phyloP scores from a whole-genome alignment of 371 early-diverging fungal species.

The Mortierella sp. region DNA sequence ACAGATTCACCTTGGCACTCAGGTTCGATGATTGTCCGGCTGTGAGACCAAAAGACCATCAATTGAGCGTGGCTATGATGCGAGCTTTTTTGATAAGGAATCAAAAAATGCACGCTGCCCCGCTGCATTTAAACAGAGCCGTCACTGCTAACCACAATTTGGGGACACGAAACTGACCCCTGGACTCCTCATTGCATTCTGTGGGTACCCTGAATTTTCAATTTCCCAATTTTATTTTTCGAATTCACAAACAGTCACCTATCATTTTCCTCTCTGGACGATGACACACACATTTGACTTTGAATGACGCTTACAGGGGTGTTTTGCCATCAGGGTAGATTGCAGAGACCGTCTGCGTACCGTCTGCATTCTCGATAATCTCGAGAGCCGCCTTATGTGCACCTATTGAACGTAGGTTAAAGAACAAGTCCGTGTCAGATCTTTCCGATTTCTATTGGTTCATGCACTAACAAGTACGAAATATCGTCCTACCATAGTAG shows the following conservation, averaged over 20 bases:
- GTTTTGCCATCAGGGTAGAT: constrained; percentile 30
- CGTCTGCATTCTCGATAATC: constrained; percentile 42
- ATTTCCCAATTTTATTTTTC: too few species aligned
- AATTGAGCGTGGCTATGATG: constrained; percentile 55
- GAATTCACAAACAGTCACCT: too few species aligned
- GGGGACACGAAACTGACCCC: neutral
- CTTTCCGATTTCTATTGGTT: too few species aligned
- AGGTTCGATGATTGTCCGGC: constrained; percentile 46
- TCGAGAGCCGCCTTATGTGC: constrained; percentile 30
- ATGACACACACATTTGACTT: too few species aligned
- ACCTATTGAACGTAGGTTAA: neutral
- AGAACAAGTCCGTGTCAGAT: neutral
- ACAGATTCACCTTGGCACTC: constrained; percentile 49
- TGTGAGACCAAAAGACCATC: constrained; percentile 52
- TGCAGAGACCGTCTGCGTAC: constrained; percentile 25
- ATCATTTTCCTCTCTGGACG: too few species aligned
- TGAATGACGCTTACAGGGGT: neutral
- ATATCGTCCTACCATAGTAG: constrained; percentile 71
- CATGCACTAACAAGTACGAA: too few species aligned
- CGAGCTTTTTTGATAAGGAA: constrained; percentile 44
- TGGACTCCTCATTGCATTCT: too few species aligned
- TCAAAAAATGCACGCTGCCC: neutral
- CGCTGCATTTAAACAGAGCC: constrained; percentile 8
- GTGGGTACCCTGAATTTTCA: too few species aligned
- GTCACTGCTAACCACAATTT: neutral